These are phyloP conservation scores for Gremmenia infestans DNA, from an alignment of 2,329 filamentous ascomycete species.

Conservation along the genomic window DNA sequence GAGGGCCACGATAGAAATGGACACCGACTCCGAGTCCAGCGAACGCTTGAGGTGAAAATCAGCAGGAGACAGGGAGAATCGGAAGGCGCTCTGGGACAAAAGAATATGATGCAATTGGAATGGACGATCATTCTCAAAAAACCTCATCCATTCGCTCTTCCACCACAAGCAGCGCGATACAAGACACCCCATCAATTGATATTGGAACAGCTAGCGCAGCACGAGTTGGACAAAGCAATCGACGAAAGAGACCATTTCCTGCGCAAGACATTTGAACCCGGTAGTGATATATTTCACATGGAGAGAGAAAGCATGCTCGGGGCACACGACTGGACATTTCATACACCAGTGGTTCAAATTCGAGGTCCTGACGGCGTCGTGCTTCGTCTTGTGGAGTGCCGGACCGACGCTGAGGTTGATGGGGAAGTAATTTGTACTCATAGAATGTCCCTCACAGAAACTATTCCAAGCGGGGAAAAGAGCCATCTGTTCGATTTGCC, in stretches of 20 bases:
- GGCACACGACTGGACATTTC: not conserved
- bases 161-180: not conserved
- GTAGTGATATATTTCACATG: not conserved
- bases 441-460: not conserved
- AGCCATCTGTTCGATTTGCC: conserved; percentile 6
- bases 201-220: conserved; percentile 1
- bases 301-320: not conserved
- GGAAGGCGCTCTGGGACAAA: not conserved
- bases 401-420: not conserved
- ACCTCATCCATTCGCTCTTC: not conserved
- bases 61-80: not conserved
- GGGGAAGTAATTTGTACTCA: not conserved
- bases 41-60: not conserved
- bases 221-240: conserved; percentile 1
- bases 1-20: not conserved
- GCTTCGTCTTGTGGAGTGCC: not conserved
- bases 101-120: conserved; percentile 1
- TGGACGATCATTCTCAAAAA: not conserved
- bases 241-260: conserved; percentile 1
- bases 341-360: not conserved
- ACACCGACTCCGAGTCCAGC: not conserved
- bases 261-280: not conserved
- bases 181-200: not conserved
- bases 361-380: conserved; percentile 1
- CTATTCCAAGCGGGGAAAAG: not conserved